Evolutionary conservation across 2,329 filamentous ascomycete species (phyloP).

Genomic region (Scopulariopsis brevicaulis): DNA sequence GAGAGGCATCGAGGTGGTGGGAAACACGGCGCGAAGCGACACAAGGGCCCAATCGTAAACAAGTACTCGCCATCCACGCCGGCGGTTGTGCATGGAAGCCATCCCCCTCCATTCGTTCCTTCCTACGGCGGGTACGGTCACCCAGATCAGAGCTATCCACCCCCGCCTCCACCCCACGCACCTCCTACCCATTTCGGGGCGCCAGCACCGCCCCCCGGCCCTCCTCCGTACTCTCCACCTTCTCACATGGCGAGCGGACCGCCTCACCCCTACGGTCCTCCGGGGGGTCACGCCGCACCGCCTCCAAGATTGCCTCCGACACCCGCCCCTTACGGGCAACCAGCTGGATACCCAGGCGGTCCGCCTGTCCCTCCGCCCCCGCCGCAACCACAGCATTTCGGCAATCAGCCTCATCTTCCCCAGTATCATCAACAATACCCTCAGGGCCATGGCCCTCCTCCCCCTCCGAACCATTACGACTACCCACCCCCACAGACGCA

Average conservation of each 20-base stretch:
- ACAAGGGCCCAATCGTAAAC: conserved; percentile 21
- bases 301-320: conserved; percentile 5
- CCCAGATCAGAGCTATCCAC: conserved; percentile 14
- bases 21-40: neutral
- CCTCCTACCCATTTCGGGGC: conserved; percentile 12
- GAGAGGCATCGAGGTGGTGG: neutral
- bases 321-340: neutral
- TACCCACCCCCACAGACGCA: conserved; percentile 8
- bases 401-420: conserved; percentile 6
- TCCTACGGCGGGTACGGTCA: conserved; percentile 10
- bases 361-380: neutral
- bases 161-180: conserved; percentile 11
- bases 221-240: conserved; percentile 9
- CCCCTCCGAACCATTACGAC: conserved; percentile 7
- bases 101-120: conserved; percentile 3
- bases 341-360: neutral
- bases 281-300: neutral
- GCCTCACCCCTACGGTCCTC: conserved; percentile 5
- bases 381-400: conserved; percentile 6
- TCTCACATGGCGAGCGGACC: conserved; percentile 9
- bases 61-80: conserved; percentile 19
- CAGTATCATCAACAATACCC: conserved; percentile 9
- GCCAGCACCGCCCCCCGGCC: conserved; percentile 10
- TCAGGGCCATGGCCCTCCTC: conserved; percentile 12
- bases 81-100: conserved; percentile 6